These are phyloP conservation scores for Fusarium nematophilum DNA, from an alignment of 2,329 filamentous ascomycete genomes.

Conservation along the genomic window DNA sequence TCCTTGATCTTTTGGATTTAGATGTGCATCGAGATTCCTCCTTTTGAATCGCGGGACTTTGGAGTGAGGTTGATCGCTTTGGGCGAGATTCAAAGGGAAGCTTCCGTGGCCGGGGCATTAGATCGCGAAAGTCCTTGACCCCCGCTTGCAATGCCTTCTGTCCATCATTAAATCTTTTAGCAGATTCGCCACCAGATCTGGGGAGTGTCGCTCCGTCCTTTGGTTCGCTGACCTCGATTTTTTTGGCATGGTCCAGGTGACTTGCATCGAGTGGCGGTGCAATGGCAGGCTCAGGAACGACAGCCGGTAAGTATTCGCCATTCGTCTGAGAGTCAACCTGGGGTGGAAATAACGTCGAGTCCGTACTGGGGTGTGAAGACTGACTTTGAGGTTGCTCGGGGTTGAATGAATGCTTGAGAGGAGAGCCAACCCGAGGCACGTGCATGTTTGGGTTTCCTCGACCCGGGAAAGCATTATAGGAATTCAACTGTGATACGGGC, in stretches of 20 bases:
- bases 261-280: neutral
- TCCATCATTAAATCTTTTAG: neutral
- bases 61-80: neutral
- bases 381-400: conserved; percentile 2
- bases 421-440: conserved; percentile 44
- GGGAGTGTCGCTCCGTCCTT: neutral
- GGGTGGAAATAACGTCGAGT: neutral
- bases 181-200: conserved; percentile 8
- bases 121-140: conserved; percentile 38
- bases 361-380: neutral
- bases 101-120: conserved; percentile 47
- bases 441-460: conserved; percentile 23
- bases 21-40: neutral
- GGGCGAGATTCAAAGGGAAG: conserved; percentile 42
- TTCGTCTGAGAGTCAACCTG: neutral
- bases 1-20: neutral
- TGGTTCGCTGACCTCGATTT: neutral
- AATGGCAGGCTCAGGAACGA: neutral
- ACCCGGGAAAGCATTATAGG: conserved; percentile 38
- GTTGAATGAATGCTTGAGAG: conserved; percentile 38
- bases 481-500: conserved; percentile 31
- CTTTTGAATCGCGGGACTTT: neutral
- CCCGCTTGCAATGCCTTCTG: neutral
- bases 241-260: neutral
- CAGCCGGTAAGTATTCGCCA: neutral